Evolutionary conservation across 257 asterid genomes (phyloP).

Genomic region (Solanum phureja): DNA sequence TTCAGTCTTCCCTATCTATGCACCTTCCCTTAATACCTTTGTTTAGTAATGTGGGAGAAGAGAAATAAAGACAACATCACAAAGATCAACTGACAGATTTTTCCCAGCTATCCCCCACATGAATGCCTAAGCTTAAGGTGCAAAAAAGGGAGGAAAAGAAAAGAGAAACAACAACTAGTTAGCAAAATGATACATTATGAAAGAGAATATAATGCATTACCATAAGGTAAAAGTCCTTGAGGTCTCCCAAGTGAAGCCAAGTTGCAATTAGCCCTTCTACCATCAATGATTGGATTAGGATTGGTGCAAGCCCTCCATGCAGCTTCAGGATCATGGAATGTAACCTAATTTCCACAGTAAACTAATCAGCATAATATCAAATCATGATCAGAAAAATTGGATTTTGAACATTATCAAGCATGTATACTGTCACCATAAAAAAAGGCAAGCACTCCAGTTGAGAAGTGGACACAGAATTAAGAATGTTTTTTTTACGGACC

Average conservation of each 20-base stretch:
- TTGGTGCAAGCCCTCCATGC: conserved; percentile 29
- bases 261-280: conserved; percentile 32
- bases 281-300: conserved; percentile 31
- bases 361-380: neutral
- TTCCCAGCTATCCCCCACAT: neutral
- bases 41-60: neutral
- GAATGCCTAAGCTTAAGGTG: neutral
- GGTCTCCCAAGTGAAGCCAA: conserved; percentile 28
- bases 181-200: neutral
- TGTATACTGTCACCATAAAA: neutral
- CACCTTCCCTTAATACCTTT: neutral
- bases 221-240: conserved; percentile 10
- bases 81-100: neutral
- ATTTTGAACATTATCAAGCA: neutral
- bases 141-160: neutral
- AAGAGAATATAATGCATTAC: conserved; percentile 1
- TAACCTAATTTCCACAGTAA: conserved; percentile 13
- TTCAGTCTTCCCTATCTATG: neutral
- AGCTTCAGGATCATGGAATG: conserved; percentile 26
- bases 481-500: too few relatives aligned
- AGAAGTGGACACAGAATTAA: neutral
- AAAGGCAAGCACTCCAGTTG: neutral
- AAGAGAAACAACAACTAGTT: neutral
- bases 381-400: neutral
- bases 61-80: neutral